Percentiles rank a stretch among this genome's conserved stretches.
phyloP scores from a whole-genome alignment of 768 basidiomycete genomes.

The Tricholoma terreum region DNA sequence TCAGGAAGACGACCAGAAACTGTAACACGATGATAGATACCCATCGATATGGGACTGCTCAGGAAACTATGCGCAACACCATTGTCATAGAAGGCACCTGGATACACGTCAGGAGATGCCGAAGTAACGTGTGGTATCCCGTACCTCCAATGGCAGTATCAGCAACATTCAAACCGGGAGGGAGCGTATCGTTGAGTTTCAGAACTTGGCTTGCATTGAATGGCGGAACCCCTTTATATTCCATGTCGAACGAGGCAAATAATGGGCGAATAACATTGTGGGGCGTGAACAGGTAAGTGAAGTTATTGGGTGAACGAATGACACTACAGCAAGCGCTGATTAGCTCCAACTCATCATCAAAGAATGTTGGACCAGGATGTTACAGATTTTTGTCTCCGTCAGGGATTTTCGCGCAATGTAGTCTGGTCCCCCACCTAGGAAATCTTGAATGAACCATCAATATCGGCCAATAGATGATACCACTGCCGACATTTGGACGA shows the following conservation, averaged over 20 bases:
- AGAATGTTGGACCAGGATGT: neutral
- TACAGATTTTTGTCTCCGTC: neutral
- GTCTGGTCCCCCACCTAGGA: conserved; percentile 40
- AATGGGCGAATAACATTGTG: conserved; percentile 27
- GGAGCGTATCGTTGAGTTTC: conserved; percentile 21
- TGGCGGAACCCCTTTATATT: conserved; percentile 24
- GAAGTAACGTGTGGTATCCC: neutral
- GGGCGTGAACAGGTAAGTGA: conserved; percentile 36
- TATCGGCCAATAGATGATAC: neutral
- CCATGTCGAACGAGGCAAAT: conserved; percentile 30
- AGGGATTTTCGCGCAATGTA: conserved; percentile 32
- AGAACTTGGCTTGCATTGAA: conserved; percentile 20
- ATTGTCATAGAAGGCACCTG: conserved; percentile 33
- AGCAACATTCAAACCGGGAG: conserved; percentile 19
- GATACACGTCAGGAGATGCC: neutral
- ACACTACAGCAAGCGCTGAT: conserved; percentile 13
- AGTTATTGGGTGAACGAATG: conserved; percentile 16
- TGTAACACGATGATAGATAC: conserved; percentile 14
- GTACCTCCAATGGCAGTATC: conserved; percentile 24
- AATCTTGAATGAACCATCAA: conserved; percentile 20
- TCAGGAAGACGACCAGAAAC: neutral
- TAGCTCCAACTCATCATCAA: neutral
- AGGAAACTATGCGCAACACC: conserved; percentile 24
- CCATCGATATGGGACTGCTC: conserved; percentile 26
- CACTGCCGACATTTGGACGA: neutral